A percentile compares a stretch with the other conserved stretches of the same genome.
Evolutionary conservation across 768 basidiomycete genomes (phyloP).

Genomic region (Termitomyces sp.): DNA sequence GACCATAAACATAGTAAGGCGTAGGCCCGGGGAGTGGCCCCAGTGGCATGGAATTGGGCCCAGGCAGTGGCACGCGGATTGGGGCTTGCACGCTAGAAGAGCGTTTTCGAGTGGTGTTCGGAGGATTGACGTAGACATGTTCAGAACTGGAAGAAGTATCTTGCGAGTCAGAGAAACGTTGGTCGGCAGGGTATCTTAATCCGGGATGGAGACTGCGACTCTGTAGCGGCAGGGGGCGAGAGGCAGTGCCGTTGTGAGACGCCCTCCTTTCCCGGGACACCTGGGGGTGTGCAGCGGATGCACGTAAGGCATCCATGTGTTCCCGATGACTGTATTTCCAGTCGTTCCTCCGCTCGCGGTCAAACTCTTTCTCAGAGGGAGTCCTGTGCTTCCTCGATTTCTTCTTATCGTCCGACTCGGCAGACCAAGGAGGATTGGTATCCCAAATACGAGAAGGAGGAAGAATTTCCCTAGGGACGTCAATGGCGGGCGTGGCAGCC

Average conservation of each 20-base stretch:
- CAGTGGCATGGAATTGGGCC: neutral
- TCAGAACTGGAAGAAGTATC: slow-evolving; percentile 1
- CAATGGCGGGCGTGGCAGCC: slow-evolving; percentile 1
- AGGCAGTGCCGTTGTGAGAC: slow-evolving; percentile 6
- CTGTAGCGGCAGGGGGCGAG: neutral
- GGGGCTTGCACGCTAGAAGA: slow-evolving; percentile 2
- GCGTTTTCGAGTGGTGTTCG: neutral
- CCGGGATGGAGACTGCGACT: neutral
- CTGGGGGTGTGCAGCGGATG: slow-evolving; percentile 1
- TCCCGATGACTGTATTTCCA: slow-evolving; percentile 7
- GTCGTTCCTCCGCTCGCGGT: slow-evolving; percentile 7
- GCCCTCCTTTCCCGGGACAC: slow-evolving; percentile 1
- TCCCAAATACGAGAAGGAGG: neutral
- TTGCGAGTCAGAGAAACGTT: slow-evolving; percentile 5
- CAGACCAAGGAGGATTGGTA: neutral
- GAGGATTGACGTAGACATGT: neutral
- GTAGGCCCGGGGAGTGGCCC: neutral
- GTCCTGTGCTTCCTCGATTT: slow-evolving; percentile 2
- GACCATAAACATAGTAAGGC: neutral
- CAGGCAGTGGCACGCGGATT: neutral
- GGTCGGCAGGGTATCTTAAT: neutral
- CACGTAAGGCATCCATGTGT: slow-evolving; percentile 5
- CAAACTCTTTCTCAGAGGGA: slow-evolving; percentile 6
- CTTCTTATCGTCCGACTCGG: neutral
- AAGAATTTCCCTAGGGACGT: neutral